Conservation (phyloP, 345 rosid species). For the Gossypium mustelinum region DNA sequence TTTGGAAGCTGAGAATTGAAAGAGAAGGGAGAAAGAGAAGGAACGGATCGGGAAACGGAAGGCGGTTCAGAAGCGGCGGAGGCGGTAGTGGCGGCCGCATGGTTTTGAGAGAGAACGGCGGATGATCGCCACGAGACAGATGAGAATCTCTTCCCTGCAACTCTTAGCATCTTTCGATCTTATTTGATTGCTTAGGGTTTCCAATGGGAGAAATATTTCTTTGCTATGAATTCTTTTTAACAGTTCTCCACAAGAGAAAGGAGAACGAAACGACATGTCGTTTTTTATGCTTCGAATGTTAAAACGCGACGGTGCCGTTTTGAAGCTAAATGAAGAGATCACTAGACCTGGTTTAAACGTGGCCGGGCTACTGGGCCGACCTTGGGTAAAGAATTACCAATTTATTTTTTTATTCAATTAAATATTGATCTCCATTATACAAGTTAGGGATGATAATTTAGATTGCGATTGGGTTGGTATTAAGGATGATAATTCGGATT, state of each 20-base stretch:
- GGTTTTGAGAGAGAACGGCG: constrained; percentile 29
- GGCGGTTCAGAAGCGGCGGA: constrained; percentile 18
- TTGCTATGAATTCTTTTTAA: not conserved
- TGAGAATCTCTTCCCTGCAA: constrained; percentile 70
- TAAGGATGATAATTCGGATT: too few species aligned
- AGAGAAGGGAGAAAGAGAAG: constrained; percentile 22
- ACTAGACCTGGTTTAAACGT: not conserved
- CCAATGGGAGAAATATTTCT: too few species aligned
- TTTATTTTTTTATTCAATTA: too few species aligned
- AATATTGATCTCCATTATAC: too few species aligned
- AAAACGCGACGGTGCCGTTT: not conserved
- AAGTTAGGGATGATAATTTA: too few species aligned
- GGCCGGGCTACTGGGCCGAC: not conserved
- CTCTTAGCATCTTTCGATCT: constrained; percentile 52
- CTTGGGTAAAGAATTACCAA: too few species aligned
- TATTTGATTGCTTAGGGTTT: constrained; percentile 9
- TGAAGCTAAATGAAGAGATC: not conserved
- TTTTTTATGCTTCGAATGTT: not conserved
- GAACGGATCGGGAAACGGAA: constrained; percentile 32
- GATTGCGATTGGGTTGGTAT: too few species aligned
- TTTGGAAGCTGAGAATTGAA: constrained; percentile 30
- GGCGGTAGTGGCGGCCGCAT: not conserved
- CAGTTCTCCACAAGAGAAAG: not conserved
- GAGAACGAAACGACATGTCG: not conserved
- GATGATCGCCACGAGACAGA: constrained; percentile 47